phyloP scores from a whole-genome alignment of 306 rosid genomes.

The Acmispon strigosus region DNA sequence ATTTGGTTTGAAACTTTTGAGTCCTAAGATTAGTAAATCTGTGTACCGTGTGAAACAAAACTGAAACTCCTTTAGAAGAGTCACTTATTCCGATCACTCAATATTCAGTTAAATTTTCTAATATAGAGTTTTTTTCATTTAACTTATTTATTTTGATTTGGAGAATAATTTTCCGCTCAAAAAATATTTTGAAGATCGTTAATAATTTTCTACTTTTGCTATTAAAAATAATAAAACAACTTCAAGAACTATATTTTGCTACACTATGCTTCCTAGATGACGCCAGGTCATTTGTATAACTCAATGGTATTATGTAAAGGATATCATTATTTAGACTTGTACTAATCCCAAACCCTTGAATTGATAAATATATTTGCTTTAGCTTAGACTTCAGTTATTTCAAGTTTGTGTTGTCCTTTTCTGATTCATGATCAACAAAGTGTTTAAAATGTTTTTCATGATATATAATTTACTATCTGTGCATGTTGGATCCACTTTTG shows the following conservation, averaged over 20 bases:
- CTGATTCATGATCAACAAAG: background rate
- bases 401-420: background rate
- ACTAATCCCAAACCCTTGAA: background rate
- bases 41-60: background rate
- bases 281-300: background rate
- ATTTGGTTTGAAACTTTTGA: background rate
- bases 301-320: background rate
- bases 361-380: background rate
- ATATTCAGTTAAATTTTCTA: background rate
- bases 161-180: background rate
- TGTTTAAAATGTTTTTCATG: background rate
- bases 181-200: background rate
- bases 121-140: background rate
- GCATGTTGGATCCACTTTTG: background rate
- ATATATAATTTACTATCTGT: background rate
- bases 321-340: background rate
- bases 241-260: background rate
- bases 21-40: background rate
- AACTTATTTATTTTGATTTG: background rate
- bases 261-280: background rate
- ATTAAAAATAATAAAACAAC: background rate
- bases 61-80: background rate
- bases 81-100: background rate
- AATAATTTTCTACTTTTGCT: background rate
- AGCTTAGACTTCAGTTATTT: background rate